Evolutionary conservation across 441 rosid genomes (phyloP).

Genomic region (Bocquillonia castaneifolia): DNA sequence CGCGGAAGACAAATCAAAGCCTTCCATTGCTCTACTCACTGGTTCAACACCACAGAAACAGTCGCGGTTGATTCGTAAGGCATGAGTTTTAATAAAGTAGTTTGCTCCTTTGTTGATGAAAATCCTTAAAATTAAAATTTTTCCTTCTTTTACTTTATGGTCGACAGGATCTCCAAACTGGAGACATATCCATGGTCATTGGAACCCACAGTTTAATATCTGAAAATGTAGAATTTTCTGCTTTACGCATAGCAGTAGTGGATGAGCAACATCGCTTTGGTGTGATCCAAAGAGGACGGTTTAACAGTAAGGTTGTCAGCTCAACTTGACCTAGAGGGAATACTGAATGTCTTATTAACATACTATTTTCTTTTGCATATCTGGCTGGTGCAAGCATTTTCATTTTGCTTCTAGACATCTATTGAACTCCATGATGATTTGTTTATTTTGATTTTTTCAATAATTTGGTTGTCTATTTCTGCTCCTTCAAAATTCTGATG

Average conservation of each 20-base stretch:
- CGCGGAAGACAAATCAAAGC: conserved; percentile 53
- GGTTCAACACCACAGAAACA: conserved; percentile 82
- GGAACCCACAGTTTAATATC: conserved; percentile 95
- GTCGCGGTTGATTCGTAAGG: conserved; percentile 85
- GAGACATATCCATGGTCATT: conserved; percentile 77
- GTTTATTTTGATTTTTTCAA: not conserved
- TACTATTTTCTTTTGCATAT: not conserved
- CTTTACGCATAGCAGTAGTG: conserved; percentile 83
- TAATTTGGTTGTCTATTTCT: not conserved
- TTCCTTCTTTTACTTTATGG: conserved; percentile 23
- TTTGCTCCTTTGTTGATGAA: conserved; percentile 16
- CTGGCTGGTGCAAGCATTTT: conserved; percentile 4
- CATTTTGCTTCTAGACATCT: conserved; percentile 4
- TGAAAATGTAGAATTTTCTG: conserved; percentile 72
- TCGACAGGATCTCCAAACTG: conserved; percentile 74
- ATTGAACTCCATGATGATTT: not conserved
- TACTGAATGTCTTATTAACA: not conserved
- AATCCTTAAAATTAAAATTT: conserved; percentile 16
- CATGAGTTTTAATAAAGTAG: conserved; percentile 32
- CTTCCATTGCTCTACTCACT: conserved; percentile 80
- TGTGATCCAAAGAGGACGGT: conserved; percentile 92
- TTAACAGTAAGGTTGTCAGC: conserved; percentile 83
- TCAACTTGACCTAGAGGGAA: conserved; percentile 3
- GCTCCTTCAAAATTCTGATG: not conserved
- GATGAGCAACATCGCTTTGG: conserved; percentile 99